Evolutionary conservation across 1,284 basidiomycete genomes (phyloP).

Genomic region (Wallemia hederae): DNA sequence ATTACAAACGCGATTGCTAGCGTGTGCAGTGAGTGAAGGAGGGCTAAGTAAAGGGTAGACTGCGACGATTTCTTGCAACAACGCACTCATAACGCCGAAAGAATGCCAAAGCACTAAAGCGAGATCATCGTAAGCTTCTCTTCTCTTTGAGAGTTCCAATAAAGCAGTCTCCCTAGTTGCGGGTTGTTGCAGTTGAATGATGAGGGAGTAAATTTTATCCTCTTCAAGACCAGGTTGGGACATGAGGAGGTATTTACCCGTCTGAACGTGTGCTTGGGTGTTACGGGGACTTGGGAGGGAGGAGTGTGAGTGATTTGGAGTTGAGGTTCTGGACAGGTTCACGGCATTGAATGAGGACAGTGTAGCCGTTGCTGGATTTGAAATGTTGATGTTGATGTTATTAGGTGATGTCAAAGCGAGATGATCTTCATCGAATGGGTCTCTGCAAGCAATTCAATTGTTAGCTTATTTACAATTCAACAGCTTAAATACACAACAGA

Average conservation of each 20-base stretch:
- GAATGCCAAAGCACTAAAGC: slow-evolving; percentile 96
- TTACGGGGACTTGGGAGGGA: not conserved
- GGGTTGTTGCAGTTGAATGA: slow-evolving; percentile 52
- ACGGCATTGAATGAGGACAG: not conserved
- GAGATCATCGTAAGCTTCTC: slow-evolving; percentile 95
- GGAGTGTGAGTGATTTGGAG: not conserved
- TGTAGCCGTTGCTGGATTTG: not conserved
- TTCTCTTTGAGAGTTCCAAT: slow-evolving; percentile 90
- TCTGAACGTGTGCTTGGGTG: not conserved
- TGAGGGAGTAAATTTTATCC: slow-evolving; percentile 47
- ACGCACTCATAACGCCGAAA: slow-evolving; percentile 95
- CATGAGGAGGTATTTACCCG: not conserved
- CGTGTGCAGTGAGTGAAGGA: slow-evolving; percentile 85
- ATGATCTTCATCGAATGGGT: not conserved
- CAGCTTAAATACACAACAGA: no score
- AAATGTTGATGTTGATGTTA: no score
- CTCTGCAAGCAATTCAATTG: not conserved
- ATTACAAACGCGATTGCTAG: slow-evolving; percentile 98
- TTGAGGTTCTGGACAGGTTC: not conserved
- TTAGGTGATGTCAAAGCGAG: not conserved
- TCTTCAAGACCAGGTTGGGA: slow-evolving; percentile 24
- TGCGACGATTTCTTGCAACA: slow-evolving; percentile 91
- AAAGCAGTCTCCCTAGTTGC: slow-evolving; percentile 54
- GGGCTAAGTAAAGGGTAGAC: slow-evolving; percentile 91
- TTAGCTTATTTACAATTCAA: no score